Evolutionary conservation across 345 rosid genomes (phyloP), one percentile per base, ranked within the genome.

Genomic region (Acer campestre): DNA sequence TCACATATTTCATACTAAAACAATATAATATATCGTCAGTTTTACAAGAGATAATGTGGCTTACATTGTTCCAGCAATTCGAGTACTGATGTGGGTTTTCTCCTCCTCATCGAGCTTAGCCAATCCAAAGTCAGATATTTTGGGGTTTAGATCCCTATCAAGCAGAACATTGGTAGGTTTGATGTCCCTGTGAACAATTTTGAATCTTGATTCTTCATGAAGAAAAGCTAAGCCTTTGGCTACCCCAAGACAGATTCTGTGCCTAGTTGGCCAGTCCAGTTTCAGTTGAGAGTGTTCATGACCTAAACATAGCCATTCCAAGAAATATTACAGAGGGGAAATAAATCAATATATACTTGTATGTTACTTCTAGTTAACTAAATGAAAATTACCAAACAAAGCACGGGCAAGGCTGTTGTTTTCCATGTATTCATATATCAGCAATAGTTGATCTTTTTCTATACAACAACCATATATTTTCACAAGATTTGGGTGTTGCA

Each of bases 61-160:
- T 71, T 70, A 89, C 93, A 91, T 78, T 61, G 95, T 91, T 75
- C 94, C 94, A 3, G 91, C 95, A 70, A 91, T 67, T 73, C 81
- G 81, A 72, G 94, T 89, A 77, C 85, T 89, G 27, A 91, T 85
- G 74, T 91, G 94, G 31, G 80, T 84, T 51, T 86, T 81, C 14
- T 85, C 94, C 48, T 74, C 87, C 29, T 82, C 86, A 4, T 85
- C 49, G 25, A 88, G 88, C 79, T 85, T 87, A 69, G 94, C 92
- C 74, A 90, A 58, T 7, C 94, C 94, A 71, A 90, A 90, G 62
- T 90, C 94, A 0, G 90, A 91, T 75, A 91, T 89, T 68, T 85
- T 91, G 2, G 91, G 85, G 66, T 85, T 89, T 5, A 89, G 82
- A 58, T 86, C 82, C 2, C 20, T 61, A 48, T 90, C 89, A 38